Conservation (phyloP, 2,329 filamentous ascomycete genomes). For the Penicillium expansum region DNA sequence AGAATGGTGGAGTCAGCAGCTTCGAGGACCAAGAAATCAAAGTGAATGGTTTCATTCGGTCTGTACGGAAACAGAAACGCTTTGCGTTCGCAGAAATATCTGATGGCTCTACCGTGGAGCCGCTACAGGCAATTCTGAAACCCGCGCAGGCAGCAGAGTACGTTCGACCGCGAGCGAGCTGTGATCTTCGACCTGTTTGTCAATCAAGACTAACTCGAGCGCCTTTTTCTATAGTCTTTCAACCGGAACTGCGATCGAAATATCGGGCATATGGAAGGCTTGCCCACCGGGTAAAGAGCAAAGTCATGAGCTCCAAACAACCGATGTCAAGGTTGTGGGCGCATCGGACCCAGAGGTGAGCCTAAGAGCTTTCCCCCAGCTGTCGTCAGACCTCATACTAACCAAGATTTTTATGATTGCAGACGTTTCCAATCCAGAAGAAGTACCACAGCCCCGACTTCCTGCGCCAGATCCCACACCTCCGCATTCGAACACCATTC, state of each 20-base stretch:
- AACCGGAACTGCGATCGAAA: slow-evolving; percentile 74
- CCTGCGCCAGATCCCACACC: slow-evolving; percentile 81
- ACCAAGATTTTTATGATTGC: slow-evolving; percentile 10
- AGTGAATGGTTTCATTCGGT: slow-evolving; percentile 77
- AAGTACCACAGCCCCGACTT: slow-evolving; percentile 92
- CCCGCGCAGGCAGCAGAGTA: slow-evolving; percentile 71
- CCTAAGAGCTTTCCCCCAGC: slow-evolving; percentile 13
- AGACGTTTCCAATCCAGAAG: slow-evolving; percentile 93
- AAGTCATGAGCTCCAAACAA: slow-evolving; percentile 76
- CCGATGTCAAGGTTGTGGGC: slow-evolving; percentile 67
- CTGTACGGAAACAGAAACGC: slow-evolving; percentile 80
- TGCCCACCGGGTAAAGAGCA: slow-evolving; percentile 66
- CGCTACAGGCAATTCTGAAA: slow-evolving; percentile 77
- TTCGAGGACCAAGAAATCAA: slow-evolving; percentile 48
- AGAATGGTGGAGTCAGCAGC: slow-evolving; percentile 23
- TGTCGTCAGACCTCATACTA: slow-evolving; percentile 1
- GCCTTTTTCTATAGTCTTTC: slow-evolving; percentile 61
- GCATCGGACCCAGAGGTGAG: slow-evolving; percentile 74
- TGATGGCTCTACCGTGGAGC: slow-evolving; percentile 77
- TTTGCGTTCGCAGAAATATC: slow-evolving; percentile 79
- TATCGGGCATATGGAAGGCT: slow-evolving; percentile 73
- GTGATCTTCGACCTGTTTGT: neutral
- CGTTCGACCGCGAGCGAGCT: slow-evolving; percentile 28
- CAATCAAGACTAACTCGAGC: slow-evolving; percentile 16
- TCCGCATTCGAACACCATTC: slow-evolving; percentile 76